These are phyloP conservation scores for Dalbergia cochinchinensis DNA, from an alignment of 306 rosid species.

Conservation along the genomic window DNA sequence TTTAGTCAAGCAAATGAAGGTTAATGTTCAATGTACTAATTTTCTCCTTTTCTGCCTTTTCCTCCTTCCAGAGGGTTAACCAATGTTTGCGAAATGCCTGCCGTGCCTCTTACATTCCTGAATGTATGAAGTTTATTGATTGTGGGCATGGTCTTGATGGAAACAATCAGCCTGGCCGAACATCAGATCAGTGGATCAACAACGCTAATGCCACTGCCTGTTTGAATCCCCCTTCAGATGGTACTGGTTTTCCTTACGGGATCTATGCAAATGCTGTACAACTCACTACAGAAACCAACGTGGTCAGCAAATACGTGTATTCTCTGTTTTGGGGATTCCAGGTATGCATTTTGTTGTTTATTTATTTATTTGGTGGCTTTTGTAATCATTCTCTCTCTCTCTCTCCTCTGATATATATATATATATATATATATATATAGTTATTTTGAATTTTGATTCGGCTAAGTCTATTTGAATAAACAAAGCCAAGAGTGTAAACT, in stretches of 20 bases:
- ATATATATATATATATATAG: background rate
- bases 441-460: too few relatives aligned
- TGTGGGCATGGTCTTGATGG: constrained; percentile 60
- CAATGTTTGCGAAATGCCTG: constrained; percentile 80
- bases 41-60: constrained; percentile 28
- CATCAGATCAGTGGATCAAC: constrained; percentile 31
- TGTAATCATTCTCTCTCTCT: background rate
- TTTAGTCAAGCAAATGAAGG: background rate
- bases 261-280: constrained; percentile 37
- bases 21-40: constrained; percentile 33
- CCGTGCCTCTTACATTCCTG: background rate
- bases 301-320: constrained; percentile 46
- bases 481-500: too few relatives aligned
- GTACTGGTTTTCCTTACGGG: constrained; percentile 42
- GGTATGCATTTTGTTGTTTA: constrained; percentile 21
- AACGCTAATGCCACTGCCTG: constrained; percentile 53
- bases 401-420: too few relatives aligned
- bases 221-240: constrained; percentile 37
- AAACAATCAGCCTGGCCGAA: background rate
- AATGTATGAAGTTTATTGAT: constrained; percentile 64
- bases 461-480: too few relatives aligned
- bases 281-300: constrained; percentile 35
- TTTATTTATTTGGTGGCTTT: background rate
- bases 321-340: constrained; percentile 53
- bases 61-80: constrained; percentile 70